Percentiles rank a stretch among this genome's conserved stretches.
Conservation (phyloP, 306 rosid genomes). For the Vigna mungo region DNA sequence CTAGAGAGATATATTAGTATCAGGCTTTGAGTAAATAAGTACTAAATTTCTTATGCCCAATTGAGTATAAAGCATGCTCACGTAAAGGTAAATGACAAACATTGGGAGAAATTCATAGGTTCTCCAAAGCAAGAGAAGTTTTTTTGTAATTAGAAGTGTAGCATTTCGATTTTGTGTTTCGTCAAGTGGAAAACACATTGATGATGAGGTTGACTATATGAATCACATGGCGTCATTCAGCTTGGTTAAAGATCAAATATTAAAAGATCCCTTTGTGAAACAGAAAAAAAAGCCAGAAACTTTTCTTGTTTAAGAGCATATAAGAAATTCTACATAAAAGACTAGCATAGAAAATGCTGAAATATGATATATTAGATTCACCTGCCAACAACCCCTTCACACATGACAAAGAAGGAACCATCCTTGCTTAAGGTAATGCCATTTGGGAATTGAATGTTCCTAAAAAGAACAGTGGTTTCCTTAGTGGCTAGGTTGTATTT, state of each 20-base stretch:
- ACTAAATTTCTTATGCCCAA: not conserved
- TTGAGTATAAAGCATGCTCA: constrained; percentile 14
- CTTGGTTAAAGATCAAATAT: not conserved
- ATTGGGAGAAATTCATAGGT: constrained; percentile 8
- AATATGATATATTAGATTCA: constrained; percentile 43
- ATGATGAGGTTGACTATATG: no score
- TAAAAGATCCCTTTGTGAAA: not conserved
- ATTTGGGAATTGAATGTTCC: constrained; percentile 83
- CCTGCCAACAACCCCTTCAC: constrained; percentile 85
- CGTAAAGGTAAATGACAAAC: not conserved
- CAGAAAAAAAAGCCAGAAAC: not conserved
- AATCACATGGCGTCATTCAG: no score
- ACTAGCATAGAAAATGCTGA: constrained; percentile 2
- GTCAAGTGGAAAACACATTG: not conserved
- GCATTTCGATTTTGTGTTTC: not conserved
- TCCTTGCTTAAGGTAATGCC: constrained; percentile 94
- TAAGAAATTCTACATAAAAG: constrained; percentile 11
- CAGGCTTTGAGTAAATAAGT: not conserved
- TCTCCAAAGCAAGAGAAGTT: not conserved
- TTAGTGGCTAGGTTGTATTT: constrained; percentile 73
- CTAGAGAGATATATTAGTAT: not conserved
- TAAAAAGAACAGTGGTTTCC: constrained; percentile 83
- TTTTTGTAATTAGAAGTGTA: not conserved
- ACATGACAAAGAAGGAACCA: constrained; percentile 78
- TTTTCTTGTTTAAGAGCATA: not conserved